Base-by-base conservation (phyloP, 2,329 filamentous ascomycete genomes). In the Penicillium sp. region DNA sequence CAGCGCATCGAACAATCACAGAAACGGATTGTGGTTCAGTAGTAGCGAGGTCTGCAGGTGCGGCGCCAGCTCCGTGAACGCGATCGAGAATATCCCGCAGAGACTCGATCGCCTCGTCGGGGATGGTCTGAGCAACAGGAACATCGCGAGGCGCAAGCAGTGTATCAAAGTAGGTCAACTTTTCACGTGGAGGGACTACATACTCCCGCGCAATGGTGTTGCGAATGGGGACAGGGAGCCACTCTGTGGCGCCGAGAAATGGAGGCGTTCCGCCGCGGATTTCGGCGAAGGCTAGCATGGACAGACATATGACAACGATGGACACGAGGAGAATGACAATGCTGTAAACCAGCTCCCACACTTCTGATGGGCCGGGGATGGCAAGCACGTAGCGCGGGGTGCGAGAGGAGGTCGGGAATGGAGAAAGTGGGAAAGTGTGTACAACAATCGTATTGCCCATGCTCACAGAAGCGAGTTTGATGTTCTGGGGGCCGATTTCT, bases 381-480 rank as follows among this genome's bases (percentile, higher is more conserved):
- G 83, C 84, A 31, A 92, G 83, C 4, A 92, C 83, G 68, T 92
- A 92, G 58, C 90, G 89, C 9, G 83, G 78, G 0, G 83, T 74
- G 21, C 77, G 65, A 9, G 78, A 77, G n/a, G 67, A 60, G 3
- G 71, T 63, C 7, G 77, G 75, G 32, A 70, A 71, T 9, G 75
- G 75, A 5, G 75, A 70, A 5, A 96, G 81, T 0, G 90, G 86
- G 58, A 96, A 86, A 38, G 85, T 88, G 72, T 96, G 90, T 24
- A 96, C 86, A 29, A 89, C 85, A 39, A 92, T 85, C 0, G 86
- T 90, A 70, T 92, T 92, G 56, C 86, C 88, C 63, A 95, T 86
- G 46, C 89, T 91, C 39, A 91, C 88, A 44, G 89, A 92, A 29
- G 90, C 92, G 3, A 96, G 83, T 64, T 90, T 90, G 62, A 95